Base-by-base conservation (phyloP, 1,139 yeast species). In the Sugiyamaella neomexicana region DNA sequence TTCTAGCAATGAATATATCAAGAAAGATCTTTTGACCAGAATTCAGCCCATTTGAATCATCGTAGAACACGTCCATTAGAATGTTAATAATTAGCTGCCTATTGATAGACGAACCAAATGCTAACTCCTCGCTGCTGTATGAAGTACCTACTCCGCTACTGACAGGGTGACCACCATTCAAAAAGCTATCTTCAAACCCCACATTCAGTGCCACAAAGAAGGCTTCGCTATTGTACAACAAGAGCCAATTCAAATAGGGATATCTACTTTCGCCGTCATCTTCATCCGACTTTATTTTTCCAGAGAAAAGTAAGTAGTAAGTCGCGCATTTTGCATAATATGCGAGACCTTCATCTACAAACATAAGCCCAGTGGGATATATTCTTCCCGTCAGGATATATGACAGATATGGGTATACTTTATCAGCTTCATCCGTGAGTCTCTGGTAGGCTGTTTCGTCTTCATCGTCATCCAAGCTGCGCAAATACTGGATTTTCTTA, bases 301-400 rank as follows among this genome's bases (percentile, higher is more conserved):
- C 83, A 46, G 73, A 74, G 65, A 89, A 86, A 13, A 89, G 64
- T 10, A 84, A 66, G 47, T 75, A 73, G 58, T 84, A 82, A 0
- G 88, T 64, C 20, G 73, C 69, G 9, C 71, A 61, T 60, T 82
- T 82, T 0, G 85, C 83, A 16, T 49, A 54, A 10, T 59, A 55
- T 1, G 61, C 60, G 25, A 52, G 45, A 15, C 46, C 54, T 59
- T 65, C 39, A 16, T 61, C 69, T 1, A 68, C 71, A 34, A 85
- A 74, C 20, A 68, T 69, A 37, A 74, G 70, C 13, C 84, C 91
- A 0, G 86, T 83, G 0, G 97, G 97, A 65, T 83, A 90, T 56
- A 85, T 85, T 49, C 90, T 72, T 0, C 96, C 95, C 0, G 90
- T 83, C 43, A 89, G 71, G n/a, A 83, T 73, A 62, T 81, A 85